These are phyloP conservation scores for Suhomyces canberraensis DNA, from an alignment of 805 yeast genomes.

Conservation along the genomic window DNA sequence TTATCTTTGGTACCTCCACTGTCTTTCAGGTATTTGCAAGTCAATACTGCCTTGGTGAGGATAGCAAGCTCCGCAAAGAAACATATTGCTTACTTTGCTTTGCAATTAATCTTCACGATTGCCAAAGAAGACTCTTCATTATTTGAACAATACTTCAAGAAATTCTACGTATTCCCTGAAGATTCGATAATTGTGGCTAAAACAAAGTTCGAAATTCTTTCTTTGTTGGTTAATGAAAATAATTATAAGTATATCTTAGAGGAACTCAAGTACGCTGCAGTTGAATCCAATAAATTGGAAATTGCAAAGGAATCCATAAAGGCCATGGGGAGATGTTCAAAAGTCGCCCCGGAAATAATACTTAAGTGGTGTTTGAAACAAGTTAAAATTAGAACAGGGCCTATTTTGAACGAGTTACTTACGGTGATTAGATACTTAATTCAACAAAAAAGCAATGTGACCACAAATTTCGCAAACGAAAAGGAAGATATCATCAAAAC, in stretches of 20 bases:
- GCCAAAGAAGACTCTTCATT: constrained; percentile 28
- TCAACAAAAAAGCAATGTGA: constrained; percentile 43
- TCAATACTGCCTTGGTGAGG: constrained; percentile 51
- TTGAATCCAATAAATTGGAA: constrained; percentile 16
- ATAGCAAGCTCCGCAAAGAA: constrained; percentile 27
- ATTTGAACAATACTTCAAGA: constrained; percentile 35
- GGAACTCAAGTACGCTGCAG: constrained; percentile 62
- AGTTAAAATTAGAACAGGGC: constrained; percentile 32
- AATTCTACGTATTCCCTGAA: constrained; percentile 54
- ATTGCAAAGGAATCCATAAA: constrained; percentile 50
- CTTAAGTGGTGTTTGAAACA: constrained; percentile 63
- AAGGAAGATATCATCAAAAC: constrained; percentile 47
- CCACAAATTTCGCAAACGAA: constrained; percentile 8
- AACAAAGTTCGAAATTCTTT: constrained; percentile 59
- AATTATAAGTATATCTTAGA: constrained; percentile 52
- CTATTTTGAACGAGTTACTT: constrained; percentile 59
- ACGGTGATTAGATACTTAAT: constrained; percentile 71
- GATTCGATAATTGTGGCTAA: constrained; percentile 46
- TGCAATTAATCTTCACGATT: constrained; percentile 46
- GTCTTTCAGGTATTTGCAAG: constrained; percentile 44
- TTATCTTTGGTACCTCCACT: constrained; percentile 57
- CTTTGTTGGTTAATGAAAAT: constrained; percentile 51
- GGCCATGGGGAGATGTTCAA: constrained; percentile 61
- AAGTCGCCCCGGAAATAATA: constrained; percentile 40
- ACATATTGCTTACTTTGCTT: constrained; percentile 30